These are phyloP conservation scores for Ophiostoma ulmi DNA, from an alignment of 2,329 filamentous ascomycete genomes.

Conservation along the genomic window DNA sequence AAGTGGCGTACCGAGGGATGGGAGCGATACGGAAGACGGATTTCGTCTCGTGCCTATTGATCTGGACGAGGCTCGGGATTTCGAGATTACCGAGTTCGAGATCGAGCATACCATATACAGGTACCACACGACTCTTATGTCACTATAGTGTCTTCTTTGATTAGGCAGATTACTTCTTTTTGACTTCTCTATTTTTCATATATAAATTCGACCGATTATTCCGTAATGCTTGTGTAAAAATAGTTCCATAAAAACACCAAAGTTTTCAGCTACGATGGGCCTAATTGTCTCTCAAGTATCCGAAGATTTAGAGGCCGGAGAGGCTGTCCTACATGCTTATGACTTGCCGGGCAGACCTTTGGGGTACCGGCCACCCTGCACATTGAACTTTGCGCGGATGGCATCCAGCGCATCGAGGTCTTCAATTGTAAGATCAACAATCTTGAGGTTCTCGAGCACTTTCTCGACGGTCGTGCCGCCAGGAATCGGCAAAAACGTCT, in stretches of 20 bases:
- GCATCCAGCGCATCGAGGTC: constrained; percentile 39
- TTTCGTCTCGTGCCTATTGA: too few relatives aligned
- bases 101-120: too few relatives aligned
- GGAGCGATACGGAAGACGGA: too few relatives aligned
- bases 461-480: constrained; percentile 39
- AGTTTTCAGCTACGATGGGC: neutral
- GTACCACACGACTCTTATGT: too few relatives aligned
- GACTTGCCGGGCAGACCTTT: neutral
- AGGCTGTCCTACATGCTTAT: neutral
- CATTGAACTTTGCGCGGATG: neutral
- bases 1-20: too few relatives aligned
- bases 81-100: too few relatives aligned
- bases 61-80: too few relatives aligned
- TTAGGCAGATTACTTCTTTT: too few relatives aligned
- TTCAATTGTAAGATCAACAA: constrained; percentile 35
- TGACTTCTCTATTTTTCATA: too few relatives aligned
- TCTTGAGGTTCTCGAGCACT: constrained; percentile 45
- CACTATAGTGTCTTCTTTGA: too few relatives aligned
- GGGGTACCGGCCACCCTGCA: neutral
- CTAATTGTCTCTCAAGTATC: neutral
- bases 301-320: neutral
- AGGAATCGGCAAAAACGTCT: constrained; percentile 46
- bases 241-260: too few relatives aligned
- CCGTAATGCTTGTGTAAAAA: neutral
- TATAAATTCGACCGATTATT: neutral